Base-by-base conservation (phyloP, 2,329 filamentous ascomycete genomes). In the Fusarium tjaetaba region DNA sequence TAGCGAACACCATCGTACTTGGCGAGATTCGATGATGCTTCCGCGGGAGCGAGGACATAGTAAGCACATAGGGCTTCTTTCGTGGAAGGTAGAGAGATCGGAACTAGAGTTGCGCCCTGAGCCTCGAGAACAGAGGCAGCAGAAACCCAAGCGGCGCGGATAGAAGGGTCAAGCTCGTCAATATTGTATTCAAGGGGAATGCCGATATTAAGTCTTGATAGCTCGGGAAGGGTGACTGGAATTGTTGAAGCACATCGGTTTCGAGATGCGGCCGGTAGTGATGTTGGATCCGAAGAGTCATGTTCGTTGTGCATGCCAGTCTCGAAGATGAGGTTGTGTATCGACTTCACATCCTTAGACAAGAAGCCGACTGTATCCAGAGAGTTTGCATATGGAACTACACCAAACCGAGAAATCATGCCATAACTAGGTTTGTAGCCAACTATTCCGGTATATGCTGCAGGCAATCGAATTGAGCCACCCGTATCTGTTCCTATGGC, bases 1-100 rank as follows among this genome's bases (percentile, higher is more conserved):
- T 97, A 99, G 16, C 96, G 92, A n/a, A 98, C 90, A 26, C 96
- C 96, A 78, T 99, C 97, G 81, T 98, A 99, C 81, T 97, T 98
- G 65, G 96, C 94, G 5, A 99, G 89, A 78, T 99, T 99, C 22
- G 96, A 98, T 3, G 94, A 94, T 7, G 96, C 96, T 83, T 99
- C 96, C 22, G 96, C 96, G 0, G 96, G 94, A 2, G 96, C 97
- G 63, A 99, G 91, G 64, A 99, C 89, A 82, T 99, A 99, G 85
- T 99, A 99, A 39, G 96, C 93, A 26, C 95, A 94, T 2, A 99
- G 89, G 0, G 96, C 96, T 75, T 94, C 91, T 71, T 90, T 92
- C 3, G 96, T 99, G 2, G 92, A 90, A 1, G 96, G 95, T 9
- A 99, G 87, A 5, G 92, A 94, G 22, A 98, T 89, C 4, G 93